These are phyloP conservation scores for Mycosphaerella sp. DNA, from an alignment of 2,329 filamentous ascomycete genomes.

Conservation along the genomic window DNA sequence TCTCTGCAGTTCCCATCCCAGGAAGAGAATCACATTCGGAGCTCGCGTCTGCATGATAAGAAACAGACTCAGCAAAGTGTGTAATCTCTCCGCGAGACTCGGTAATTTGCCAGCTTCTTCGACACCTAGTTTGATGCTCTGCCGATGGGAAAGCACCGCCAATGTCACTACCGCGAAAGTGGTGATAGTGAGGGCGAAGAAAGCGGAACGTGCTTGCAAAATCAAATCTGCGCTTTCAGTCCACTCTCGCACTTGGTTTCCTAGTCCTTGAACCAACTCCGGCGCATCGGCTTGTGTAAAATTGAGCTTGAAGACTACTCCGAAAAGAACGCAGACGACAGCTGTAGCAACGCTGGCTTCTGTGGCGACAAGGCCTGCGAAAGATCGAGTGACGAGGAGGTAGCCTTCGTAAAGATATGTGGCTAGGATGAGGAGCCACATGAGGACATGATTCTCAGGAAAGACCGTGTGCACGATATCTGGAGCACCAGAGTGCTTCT, in stretches of 20 bases:
- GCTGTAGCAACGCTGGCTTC: slow-evolving; percentile 31
- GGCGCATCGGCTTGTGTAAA: slow-evolving; percentile 86
- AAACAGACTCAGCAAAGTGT: slow-evolving; percentile 69
- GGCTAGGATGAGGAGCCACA: slow-evolving; percentile 67
- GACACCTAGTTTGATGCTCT: slow-evolving; percentile 5
- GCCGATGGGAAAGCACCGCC: slow-evolving; percentile 15
- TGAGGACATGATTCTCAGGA: slow-evolving; percentile 53
- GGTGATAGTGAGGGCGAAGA: slow-evolving; percentile 33
- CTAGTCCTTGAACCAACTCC: slow-evolving; percentile 53
- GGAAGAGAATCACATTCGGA: slow-evolving; percentile 77
- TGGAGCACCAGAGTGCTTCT: slow-evolving; percentile 86
- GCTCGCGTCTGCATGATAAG: slow-evolving; percentile 80
- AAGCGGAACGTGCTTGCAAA: slow-evolving; percentile 34
- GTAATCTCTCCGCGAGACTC: slow-evolving; percentile 36
- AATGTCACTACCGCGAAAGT: slow-evolving; percentile 28
- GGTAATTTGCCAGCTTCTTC: slow-evolving; percentile 14
- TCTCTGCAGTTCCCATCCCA: slow-evolving; percentile 61
- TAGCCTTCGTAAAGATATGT: slow-evolving; percentile 60
- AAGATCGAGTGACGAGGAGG: slow-evolving; percentile 35
- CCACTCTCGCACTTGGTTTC: slow-evolving; percentile 25
- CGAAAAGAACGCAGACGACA: slow-evolving; percentile 46
- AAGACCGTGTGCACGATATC: slow-evolving; percentile 75
- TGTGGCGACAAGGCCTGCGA: slow-evolving; percentile 25
- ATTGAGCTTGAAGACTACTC: slow-evolving; percentile 78
- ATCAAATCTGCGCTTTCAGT: slow-evolving; percentile 31